Evolutionary conservation across 805 yeast genomes (phyloP).

Genomic region (Cyberlindnera meyerae): DNA sequence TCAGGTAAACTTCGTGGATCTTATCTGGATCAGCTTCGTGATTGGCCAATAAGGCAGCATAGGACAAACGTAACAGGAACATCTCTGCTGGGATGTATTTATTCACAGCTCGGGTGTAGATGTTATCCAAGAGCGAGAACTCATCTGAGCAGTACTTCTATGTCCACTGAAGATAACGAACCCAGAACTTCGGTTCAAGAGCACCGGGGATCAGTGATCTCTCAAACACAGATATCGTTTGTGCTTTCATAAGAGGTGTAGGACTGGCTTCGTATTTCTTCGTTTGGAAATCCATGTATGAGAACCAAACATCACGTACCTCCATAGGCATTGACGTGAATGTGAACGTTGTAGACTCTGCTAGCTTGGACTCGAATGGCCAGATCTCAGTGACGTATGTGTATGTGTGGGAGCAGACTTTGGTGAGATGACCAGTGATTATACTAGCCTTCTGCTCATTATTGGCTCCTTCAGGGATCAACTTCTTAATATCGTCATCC

Average conservation of each 20-base stretch:
- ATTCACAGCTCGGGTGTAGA: conserved; percentile 49
- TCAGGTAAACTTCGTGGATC: conserved; percentile 21
- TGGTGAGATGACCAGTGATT: conserved; percentile 13
- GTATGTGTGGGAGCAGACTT: conserved; percentile 17
- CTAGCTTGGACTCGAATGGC: conserved; percentile 64
- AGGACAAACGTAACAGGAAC: conserved; percentile 17
- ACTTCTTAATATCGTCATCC: conserved; percentile 18
- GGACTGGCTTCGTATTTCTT: conserved; percentile 23
- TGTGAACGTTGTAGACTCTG: conserved; percentile 53
- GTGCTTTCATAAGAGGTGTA: conserved; percentile 10
- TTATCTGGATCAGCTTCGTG: conserved; percentile 9
- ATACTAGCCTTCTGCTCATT: conserved; percentile 21
- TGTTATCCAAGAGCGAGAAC: conserved; percentile 31
- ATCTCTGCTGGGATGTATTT: conserved; percentile 30
- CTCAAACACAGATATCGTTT: conserved; percentile 53
- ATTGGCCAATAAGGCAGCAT: conserved; percentile 20
- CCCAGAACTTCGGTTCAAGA: conserved; percentile 58
- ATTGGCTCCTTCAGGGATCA: conserved; percentile 13
- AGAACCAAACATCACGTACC: conserved; percentile 51
- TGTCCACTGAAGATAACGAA: conserved; percentile 55
- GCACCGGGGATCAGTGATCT: conserved; percentile 71
- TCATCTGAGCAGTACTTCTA: conserved; percentile 27
- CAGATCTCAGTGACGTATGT: conserved; percentile 40
- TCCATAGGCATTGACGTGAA: conserved; percentile 39
- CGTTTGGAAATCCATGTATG: conserved; percentile 56